These are phyloP conservation scores for Musa beccarii DNA, from an alignment of 176 grass and related monocot species.

Conservation along the genomic window DNA sequence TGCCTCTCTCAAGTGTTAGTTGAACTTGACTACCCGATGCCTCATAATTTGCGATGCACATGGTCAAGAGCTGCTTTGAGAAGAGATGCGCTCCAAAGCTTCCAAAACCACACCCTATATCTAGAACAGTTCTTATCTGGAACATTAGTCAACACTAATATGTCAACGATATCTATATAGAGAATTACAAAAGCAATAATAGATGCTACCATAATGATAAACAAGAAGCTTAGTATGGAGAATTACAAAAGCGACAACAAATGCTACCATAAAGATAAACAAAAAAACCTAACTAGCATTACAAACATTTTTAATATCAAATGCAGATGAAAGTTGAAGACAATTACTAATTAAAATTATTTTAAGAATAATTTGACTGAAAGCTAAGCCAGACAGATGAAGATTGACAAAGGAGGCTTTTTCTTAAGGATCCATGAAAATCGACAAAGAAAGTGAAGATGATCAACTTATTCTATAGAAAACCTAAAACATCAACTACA, in stretches of 20 bases:
- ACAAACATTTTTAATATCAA: neutral
- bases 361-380: neutral
- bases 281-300: slow-evolving; percentile 1
- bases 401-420: neutral
- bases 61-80: slow-evolving; percentile 69
- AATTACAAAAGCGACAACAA: too few species aligned
- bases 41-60: slow-evolving; percentile 98
- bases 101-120: slow-evolving; percentile 98
- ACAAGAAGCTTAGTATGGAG: neutral
- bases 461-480: too few species aligned
- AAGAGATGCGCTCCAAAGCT: slow-evolving; percentile 88
- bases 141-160: slow-evolving; percentile 29
- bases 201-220: neutral
- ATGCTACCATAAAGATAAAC: too few species aligned
- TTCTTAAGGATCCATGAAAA: too few species aligned
- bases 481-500: neutral
- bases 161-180: neutral
- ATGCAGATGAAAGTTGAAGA: too few species aligned
- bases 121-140: slow-evolving; percentile 92
- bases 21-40: slow-evolving; percentile 92
- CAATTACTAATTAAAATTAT: neutral
- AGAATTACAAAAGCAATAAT: neutral
- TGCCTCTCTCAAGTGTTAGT: slow-evolving; percentile 96
- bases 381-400: neutral
- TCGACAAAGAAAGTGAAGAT: too few species aligned